Percentiles rank a stretch among this genome's conserved stretches.
These are phyloP conservation scores for Pseudogymnoascus sp. DNA, from an alignment of 2,329 filamentous ascomycete genomes.

Conservation along the genomic window DNA sequence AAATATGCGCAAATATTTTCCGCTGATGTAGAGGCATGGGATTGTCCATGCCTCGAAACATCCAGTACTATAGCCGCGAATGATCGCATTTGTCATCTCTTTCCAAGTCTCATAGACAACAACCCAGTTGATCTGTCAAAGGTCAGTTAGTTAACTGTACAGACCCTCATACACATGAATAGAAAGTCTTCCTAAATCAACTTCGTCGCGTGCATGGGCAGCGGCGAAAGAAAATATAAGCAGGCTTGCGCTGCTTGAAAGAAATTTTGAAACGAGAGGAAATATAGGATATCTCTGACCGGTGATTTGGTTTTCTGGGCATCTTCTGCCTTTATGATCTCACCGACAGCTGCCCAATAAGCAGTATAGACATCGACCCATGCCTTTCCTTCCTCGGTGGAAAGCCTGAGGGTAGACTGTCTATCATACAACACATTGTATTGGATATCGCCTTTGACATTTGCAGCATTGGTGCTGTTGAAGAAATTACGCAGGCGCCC, in stretches of 20 bases:
- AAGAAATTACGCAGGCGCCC: slow-evolving; percentile 62
- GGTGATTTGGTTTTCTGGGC: slow-evolving; percentile 27
- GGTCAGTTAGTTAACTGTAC: background rate
- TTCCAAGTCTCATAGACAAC: slow-evolving; percentile 85
- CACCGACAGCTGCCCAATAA: slow-evolving; percentile 76
- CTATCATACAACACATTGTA: slow-evolving; percentile 59
- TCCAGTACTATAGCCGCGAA: slow-evolving; percentile 70
- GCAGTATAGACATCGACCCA: slow-evolving; percentile 80
- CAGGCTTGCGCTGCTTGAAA: background rate
- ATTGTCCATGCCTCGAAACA: slow-evolving; percentile 86
- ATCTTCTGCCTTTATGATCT: slow-evolving; percentile 61
- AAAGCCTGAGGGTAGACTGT: slow-evolving; percentile 28
- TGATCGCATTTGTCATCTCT: slow-evolving; percentile 66
- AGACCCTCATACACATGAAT: background rate
- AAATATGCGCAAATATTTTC: slow-evolving; percentile 78
- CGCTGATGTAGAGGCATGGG: slow-evolving; percentile 78
- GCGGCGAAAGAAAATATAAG: background rate
- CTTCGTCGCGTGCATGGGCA: background rate
- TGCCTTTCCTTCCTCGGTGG: slow-evolving; percentile 56
- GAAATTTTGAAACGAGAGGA: background rate
- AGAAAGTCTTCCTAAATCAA: background rate
- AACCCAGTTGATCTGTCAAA: slow-evolving; percentile 43
- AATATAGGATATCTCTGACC: slow-evolving; percentile 15
- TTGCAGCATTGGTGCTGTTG: slow-evolving; percentile 57
- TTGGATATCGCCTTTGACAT: slow-evolving; percentile 56